These are phyloP conservation scores for Aureobasidium mangrovei DNA, from an alignment of 2,329 filamentous ascomycete genomes.

Conservation along the genomic window DNA sequence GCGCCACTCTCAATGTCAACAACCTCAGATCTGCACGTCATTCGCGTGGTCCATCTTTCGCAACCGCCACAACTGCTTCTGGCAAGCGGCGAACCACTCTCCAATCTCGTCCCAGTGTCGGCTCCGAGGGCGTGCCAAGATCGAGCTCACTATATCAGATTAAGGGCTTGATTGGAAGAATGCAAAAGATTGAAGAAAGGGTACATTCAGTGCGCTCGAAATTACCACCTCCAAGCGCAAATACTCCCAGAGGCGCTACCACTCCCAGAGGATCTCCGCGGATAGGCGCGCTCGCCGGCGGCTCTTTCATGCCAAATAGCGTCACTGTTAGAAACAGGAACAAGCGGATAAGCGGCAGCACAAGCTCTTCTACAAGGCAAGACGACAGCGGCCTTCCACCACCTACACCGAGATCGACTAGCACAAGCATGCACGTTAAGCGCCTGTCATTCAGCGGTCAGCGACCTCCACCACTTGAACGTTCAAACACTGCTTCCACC, in stretches of 20 bases:
- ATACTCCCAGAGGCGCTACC: constrained; percentile 74
- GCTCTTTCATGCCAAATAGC: constrained; percentile 43
- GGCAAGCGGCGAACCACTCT: constrained; percentile 36
- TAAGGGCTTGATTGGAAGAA: constrained; percentile 85
- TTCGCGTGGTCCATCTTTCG: constrained; percentile 50
- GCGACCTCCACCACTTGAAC: constrained; percentile 20
- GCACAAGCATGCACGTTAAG: constrained; percentile 29
- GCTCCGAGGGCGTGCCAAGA: constrained; percentile 39
- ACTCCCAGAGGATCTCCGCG: constrained; percentile 23
- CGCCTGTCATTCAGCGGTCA: constrained; percentile 43
- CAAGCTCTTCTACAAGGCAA: constrained; percentile 29
- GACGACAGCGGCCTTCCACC: constrained; percentile 16
- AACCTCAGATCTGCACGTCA: constrained; percentile 39
- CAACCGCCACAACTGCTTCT: constrained; percentile 31
- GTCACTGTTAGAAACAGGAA: constrained; percentile 58
- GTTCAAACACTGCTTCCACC: constrained; percentile 20
- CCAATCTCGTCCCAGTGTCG: constrained; percentile 29
- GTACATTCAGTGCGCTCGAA: constrained; percentile 89
- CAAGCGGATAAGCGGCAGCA: constrained; percentile 53
- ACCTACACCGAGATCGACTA: constrained; percentile 17
- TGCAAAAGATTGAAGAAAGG: constrained; percentile 90
- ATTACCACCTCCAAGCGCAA: constrained; percentile 69
- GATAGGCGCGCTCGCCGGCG: constrained; percentile 37
- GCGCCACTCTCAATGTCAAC: constrained; percentile 36
- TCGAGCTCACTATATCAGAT: constrained; percentile 82